Evolutionary conservation across 2,329 filamentous ascomycete species (phyloP).

Genomic region (Lachnellula subtilissima): DNA sequence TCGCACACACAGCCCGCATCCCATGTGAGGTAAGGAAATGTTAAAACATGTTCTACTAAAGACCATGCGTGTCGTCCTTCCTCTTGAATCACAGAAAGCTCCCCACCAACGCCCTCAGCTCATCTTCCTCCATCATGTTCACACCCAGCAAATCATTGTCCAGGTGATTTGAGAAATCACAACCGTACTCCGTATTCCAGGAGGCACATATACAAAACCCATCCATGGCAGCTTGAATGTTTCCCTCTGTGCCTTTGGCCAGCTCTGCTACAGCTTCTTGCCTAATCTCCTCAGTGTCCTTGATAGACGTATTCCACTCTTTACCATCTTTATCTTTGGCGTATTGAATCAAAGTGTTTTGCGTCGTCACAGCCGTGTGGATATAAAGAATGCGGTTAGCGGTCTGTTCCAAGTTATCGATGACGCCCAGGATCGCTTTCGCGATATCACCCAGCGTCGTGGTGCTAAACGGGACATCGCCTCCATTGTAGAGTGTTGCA

Average conservation of each 20-base stretch:
- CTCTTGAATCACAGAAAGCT: background rate
- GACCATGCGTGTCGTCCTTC: too few relatives aligned
- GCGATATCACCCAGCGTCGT: conserved; percentile 43
- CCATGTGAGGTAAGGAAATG: too few relatives aligned
- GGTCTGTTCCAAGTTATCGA: conserved; percentile 32
- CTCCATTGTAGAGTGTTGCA: conserved; percentile 33
- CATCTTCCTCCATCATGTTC: conserved; percentile 18
- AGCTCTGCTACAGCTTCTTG: conserved; percentile 25
- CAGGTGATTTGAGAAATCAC: conserved; percentile 27
- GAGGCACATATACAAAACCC: conserved; percentile 29
- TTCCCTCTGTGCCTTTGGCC: background rate
- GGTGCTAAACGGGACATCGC: conserved; percentile 31
- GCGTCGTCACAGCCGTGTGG: conserved; percentile 32
- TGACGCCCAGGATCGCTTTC: conserved; percentile 39
- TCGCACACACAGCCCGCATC: too few relatives aligned
- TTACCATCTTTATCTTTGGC: conserved; percentile 32
- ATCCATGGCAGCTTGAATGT: conserved; percentile 19
- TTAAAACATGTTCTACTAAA: too few relatives aligned
- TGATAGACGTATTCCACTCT: conserved; percentile 24
- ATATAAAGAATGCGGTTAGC: conserved; percentile 34
- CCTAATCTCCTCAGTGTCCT: conserved; percentile 28
- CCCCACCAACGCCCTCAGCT: conserved; percentile 2
- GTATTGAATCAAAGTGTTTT: conserved; percentile 34
- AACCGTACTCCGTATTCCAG: conserved; percentile 29
- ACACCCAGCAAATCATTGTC: conserved; percentile 36